These are phyloP conservation scores for Lasiosphaeriaceae sp. DNA, from an alignment of 495 filamentous ascomycete genomes.

Conservation along the genomic window DNA sequence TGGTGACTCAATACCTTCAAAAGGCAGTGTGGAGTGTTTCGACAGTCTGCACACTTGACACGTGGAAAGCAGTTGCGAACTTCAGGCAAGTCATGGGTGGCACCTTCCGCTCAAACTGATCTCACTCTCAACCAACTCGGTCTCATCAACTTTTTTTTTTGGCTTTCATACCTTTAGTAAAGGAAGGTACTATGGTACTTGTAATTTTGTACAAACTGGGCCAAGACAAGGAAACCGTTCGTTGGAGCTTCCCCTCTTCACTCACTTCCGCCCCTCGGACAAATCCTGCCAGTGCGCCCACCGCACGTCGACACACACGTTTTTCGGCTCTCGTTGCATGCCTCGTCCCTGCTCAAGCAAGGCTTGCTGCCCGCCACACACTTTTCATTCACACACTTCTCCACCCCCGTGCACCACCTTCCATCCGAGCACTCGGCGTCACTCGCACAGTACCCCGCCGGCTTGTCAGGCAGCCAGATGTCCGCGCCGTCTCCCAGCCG, in stretches of 20 bases:
- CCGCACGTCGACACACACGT: slow-evolving; percentile 6
- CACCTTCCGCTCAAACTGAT: no score
- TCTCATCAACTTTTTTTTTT: no score
- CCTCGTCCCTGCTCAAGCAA: neutral
- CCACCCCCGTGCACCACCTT: slow-evolving; percentile 9
- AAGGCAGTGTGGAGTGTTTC: no score
- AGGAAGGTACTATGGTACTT: no score
- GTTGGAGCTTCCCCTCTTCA: neutral
- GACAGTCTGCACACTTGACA: no score
- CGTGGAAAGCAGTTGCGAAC: no score
- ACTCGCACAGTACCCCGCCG: slow-evolving; percentile 8
- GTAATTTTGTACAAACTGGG: no score
- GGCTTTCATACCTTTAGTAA: no score
- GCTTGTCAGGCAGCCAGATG: slow-evolving; percentile 12
- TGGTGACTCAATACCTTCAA: no score
- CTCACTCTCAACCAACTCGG: no score
- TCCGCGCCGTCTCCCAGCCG: slow-evolving; percentile 8
- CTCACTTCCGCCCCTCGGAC: neutral
- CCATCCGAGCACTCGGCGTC: slow-evolving; percentile 13
- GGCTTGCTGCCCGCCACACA: slow-evolving; percentile 3
- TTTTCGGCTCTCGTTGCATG: slow-evolving; percentile 9
- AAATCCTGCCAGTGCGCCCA: slow-evolving; percentile 7
- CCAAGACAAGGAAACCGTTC: no score
- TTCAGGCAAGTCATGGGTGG: no score
- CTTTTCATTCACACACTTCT: slow-evolving; percentile 14